These are phyloP conservation scores for Arabidopsis thaliana DNA, from an alignment of 345 rosid genomes.

Conservation along the genomic window DNA sequence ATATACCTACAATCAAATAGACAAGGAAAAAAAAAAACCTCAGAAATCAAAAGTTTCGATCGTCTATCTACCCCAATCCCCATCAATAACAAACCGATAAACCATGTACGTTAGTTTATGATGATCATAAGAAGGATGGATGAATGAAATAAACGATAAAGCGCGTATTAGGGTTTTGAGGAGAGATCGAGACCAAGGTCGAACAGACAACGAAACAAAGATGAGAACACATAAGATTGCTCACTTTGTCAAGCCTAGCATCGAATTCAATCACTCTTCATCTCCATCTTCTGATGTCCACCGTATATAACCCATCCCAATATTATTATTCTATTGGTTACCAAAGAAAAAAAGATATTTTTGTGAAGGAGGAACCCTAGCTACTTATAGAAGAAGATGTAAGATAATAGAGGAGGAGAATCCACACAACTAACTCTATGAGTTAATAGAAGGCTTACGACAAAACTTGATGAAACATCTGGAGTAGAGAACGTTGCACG, in stretches of 20 bases:
- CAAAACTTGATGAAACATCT: slow-evolving; percentile 35
- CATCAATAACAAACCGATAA: not conserved
- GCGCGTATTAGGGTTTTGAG: slow-evolving; percentile 18
- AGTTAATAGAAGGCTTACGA: slow-evolving; percentile 25
- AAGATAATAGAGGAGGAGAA: slow-evolving; percentile 39
- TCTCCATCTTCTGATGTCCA: slow-evolving; percentile 34
- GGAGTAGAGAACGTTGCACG: slow-evolving; percentile 45
- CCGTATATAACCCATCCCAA: slow-evolving; percentile 12
- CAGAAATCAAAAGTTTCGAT: not conserved
- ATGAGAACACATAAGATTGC: slow-evolving; percentile 44
- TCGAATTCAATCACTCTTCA: slow-evolving; percentile 42
- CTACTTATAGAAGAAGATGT: slow-evolving; percentile 35
- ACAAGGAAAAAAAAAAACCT: not conserved
- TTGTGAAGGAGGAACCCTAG: slow-evolving; percentile 37
- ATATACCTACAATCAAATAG: not conserved
- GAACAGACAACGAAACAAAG: slow-evolving; percentile 54
- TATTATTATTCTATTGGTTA: slow-evolving; percentile 1
- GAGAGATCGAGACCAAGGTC: slow-evolving; percentile 44
- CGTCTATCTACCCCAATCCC: not conserved
- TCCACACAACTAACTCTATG: slow-evolving; percentile 32
- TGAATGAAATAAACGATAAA: slow-evolving; percentile 10
- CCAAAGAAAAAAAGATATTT: not conserved
- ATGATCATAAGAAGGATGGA: slow-evolving; percentile 12
- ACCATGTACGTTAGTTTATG: not conserved
- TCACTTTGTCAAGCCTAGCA: slow-evolving; percentile 48